Base-by-base conservation (phyloP, 768 basidiomycete genomes). In the Daedaleopsis sinensis region DNA sequence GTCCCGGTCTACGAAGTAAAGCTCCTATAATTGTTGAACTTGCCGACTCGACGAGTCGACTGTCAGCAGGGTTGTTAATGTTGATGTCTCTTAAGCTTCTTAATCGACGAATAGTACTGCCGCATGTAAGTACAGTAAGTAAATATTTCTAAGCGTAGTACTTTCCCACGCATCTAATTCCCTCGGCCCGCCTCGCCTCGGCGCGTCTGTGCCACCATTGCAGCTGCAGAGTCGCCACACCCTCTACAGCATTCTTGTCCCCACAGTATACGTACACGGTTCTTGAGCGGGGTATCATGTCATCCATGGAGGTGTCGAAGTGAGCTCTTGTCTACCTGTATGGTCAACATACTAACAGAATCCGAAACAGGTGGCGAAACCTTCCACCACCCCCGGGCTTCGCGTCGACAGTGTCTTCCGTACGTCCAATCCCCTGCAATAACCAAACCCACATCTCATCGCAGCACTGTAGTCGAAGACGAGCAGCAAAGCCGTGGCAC, bases 351-450 rank as follows among this genome's bases (percentile, higher is more conserved):
- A 8, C 19, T 46, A 13, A 44, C 35, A 48, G 39, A 16, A 42
- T 18, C 9, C 18, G 35, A 32, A 23, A 43, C 23, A 89, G 87
- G 77, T 89, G 85, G 84, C 80, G 78, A 63, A 80, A 81, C 66
- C 79, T 90, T 5, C 82, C 85, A 0, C 81, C 86, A 24, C 88
- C 89, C 0, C 88, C 87, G 50, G 85, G 88, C n/a, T 90, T 90
- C 75, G 76, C 84, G 19, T 81, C 78, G 61, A 70, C 80, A 11
- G 69, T 76, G 7, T 66, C 80, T 27, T 75, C 78, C 13, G 68
- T 73, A 42, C 50, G 76, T 63, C 48, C 49, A 32, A 8, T 56
- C 23, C 61, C n/a, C 55, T 15, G 37, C 18, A 19, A 24, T 32
- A 10, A 12, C 1, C 13, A 23, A 10, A 13, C 3, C 15, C 24